Evolutionary conservation across 1,139 yeast species (phyloP), one percentile per base, ranked within the genome.

Genomic region (Protomyces macrosporus): DNA sequence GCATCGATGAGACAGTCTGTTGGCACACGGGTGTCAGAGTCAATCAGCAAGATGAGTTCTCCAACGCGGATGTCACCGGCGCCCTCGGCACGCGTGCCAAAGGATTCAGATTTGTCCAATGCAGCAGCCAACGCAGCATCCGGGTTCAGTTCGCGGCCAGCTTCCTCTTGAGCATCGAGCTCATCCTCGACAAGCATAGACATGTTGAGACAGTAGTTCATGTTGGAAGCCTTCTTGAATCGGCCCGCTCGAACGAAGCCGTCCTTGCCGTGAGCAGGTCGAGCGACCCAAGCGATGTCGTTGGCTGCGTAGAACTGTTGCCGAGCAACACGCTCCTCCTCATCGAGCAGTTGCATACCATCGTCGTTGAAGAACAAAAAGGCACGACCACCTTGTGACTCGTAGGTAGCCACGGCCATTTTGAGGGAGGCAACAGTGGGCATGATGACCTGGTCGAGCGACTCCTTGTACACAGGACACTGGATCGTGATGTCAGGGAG

Each of bases 1-100:
- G 67, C 67, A 16, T 65, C 67, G 30, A 65, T 56, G 53, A 65
- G 61, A 39, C 67, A 64, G 39, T 64, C 67, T 23, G 53, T 63
- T 4, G 67, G 65, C 6, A 64, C 62, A 23, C 67, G 60, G 6
- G 67, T 65, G 52, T 65, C 67, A 5, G 67, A 65, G 45, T 65
- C 66, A 35, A 65, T 58, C 34, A 64, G 52, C 40, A 65, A 45
- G 36, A 65, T 64, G 36, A 64, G 32, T 16, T 65, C 67, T 12
- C 67, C 67, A 34, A 65, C 48, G n/a, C 66, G 57, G 37, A 64
- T 64, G 45, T 64, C 63, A 10, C 67, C 66, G 10, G 53, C 67
- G 3, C 66, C 67, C 63, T 51, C 35, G 0, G 45, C 55, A 6
- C 45, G 40, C n/a, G 45, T 23, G 33, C 48, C 53, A 3, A 55